Conservation (phyloP, 306 rosid genomes). For the Gastrolobium villosum region DNA sequence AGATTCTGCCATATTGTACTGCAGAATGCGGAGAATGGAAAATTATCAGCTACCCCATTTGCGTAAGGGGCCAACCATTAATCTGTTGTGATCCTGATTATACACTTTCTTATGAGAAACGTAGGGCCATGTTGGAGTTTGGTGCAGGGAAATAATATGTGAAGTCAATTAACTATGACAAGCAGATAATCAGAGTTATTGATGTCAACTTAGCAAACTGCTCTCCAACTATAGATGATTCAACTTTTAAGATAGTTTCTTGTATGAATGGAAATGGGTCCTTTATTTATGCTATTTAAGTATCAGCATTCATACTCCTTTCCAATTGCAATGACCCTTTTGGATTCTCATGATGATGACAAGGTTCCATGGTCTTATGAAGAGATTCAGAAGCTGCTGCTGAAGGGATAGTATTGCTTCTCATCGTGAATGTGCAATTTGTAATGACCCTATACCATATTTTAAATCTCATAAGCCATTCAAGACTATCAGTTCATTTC, state of each 20-base stretch:
- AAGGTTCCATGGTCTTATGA: too few relatives aligned
- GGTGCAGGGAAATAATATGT: slow-evolving; percentile 27
- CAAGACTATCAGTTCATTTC: too few relatives aligned
- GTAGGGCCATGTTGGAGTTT: slow-evolving; percentile 16
- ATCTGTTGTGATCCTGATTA: slow-evolving; percentile 33
- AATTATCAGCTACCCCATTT: slow-evolving; percentile 44
- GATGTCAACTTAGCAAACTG: slow-evolving; percentile 50
- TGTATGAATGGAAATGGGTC: slow-evolving; percentile 11
- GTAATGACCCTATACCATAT: too few relatives aligned
- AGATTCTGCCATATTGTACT: background rate
- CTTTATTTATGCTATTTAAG: background rate
- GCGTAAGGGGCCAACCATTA: slow-evolving; percentile 29
- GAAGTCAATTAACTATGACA: slow-evolving; percentile 12
- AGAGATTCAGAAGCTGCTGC: too few relatives aligned
- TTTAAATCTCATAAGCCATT: too few relatives aligned
- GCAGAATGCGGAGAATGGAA: slow-evolving; percentile 20
- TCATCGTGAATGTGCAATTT: too few relatives aligned
- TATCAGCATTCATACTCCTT: background rate
- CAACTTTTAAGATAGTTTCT: background rate
- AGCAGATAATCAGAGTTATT: background rate
- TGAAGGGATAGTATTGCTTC: too few relatives aligned
- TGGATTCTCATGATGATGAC: too few relatives aligned
- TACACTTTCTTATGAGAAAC: slow-evolving; percentile 36
- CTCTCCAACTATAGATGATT: slow-evolving; percentile 8
- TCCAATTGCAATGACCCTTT: too few relatives aligned